phyloP scores from a whole-genome alignment of 176 grass and related monocot species.

The Microstegium vimineum region DNA sequence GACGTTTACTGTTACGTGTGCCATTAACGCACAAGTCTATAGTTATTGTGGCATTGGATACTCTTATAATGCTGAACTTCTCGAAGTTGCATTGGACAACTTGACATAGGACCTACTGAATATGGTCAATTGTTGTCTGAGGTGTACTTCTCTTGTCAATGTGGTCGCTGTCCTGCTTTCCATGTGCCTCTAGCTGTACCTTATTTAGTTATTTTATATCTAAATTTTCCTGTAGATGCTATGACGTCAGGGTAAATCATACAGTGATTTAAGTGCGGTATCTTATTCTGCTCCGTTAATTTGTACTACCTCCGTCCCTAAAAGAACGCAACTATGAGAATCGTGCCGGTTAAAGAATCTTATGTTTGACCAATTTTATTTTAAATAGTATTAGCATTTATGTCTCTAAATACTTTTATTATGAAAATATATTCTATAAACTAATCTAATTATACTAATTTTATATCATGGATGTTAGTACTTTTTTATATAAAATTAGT shows the following conservation, averaged over 20 bases:
- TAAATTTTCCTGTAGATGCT: background rate
- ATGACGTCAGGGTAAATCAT: background rate
- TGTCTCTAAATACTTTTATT: too few species aligned
- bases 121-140: background rate
- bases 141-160: background rate
- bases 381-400: too few species aligned
- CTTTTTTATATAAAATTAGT: too few species aligned
- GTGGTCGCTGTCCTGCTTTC: conserved; percentile 19
- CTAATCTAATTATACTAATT: too few species aligned
- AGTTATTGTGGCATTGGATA: background rate
- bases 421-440: too few species aligned
- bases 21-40: background rate
- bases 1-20: background rate
- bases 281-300: background rate
- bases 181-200: background rate
- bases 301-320: too few species aligned
- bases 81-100: background rate
- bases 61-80: background rate
- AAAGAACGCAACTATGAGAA: too few species aligned
- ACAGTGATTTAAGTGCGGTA: background rate
- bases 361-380: too few species aligned
- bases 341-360: too few species aligned
- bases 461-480: too few species aligned
- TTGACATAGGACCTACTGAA: background rate
- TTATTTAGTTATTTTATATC: conserved; percentile 24